These are phyloP conservation scores for Saccharum spontaneum DNA, from an alignment of 176 grass and related monocot genomes.

Conservation along the genomic window DNA sequence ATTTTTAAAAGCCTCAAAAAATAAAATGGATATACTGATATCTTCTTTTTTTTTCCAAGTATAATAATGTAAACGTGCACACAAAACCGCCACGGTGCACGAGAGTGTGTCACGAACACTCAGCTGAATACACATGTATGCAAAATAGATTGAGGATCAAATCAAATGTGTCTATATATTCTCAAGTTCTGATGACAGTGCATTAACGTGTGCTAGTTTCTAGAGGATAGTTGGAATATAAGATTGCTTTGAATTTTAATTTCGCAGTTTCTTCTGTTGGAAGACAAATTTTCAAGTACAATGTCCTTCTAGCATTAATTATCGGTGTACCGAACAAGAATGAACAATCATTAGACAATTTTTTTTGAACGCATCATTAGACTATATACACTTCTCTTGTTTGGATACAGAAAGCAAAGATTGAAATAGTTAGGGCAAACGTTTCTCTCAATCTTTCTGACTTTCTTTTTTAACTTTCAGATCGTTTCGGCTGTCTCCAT, in stretches of 20 bases:
- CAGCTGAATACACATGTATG: background rate
- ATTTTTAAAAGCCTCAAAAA: background rate
- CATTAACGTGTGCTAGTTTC: background rate
- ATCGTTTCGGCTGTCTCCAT: background rate
- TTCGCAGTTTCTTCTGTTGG: background rate
- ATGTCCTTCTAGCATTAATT: background rate
- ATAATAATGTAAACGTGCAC: background rate
- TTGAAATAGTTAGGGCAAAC: background rate
- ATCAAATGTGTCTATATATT: background rate
- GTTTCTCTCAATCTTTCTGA: background rate
- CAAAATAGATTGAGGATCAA: background rate
- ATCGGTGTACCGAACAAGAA: conserved; percentile 11
- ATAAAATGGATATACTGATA: background rate
- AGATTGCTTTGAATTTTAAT: background rate
- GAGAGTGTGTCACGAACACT: background rate
- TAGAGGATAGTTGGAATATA: background rate
- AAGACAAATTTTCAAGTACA: background rate
- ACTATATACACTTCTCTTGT: background rate
- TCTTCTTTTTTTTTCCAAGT: background rate
- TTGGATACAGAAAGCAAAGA: background rate
- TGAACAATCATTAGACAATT: background rate
- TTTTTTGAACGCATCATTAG: too few species aligned
- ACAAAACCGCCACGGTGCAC: background rate
- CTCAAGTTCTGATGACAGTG: background rate
- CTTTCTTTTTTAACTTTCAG: background rate